Percentiles rank a stretch among this genome's conserved stretches.
These are phyloP conservation scores for Emydomyces testavorans DNA, from an alignment of 2,329 filamentous ascomycete genomes.

Conservation along the genomic window DNA sequence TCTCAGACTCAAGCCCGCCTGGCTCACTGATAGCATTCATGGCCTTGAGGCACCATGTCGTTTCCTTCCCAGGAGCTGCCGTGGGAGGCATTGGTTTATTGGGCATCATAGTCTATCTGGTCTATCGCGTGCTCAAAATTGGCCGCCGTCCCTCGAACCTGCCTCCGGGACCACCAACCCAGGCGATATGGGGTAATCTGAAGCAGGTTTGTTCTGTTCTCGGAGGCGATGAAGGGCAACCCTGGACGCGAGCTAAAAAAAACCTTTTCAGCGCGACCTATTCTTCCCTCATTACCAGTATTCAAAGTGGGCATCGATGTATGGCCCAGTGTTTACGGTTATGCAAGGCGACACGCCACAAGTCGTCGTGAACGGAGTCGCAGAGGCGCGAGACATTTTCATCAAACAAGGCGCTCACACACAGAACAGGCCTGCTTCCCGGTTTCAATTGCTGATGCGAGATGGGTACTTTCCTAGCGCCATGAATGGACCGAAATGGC, in stretches of 20 bases:
- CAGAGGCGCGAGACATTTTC: conserved; percentile 41
- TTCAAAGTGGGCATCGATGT: conserved; percentile 43
- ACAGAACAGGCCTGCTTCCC: conserved; percentile 28
- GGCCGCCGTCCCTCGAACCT: background rate
- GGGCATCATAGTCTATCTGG: background rate
- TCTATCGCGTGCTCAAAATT: background rate
- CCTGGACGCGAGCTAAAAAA: too few species aligned
- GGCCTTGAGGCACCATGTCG: background rate
- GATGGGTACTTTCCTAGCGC: conserved; percentile 6
- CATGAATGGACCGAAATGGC: conserved; percentile 5
- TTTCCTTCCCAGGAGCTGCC: background rate
- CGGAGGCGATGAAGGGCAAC: too few species aligned
- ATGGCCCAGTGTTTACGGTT: conserved; percentile 43
- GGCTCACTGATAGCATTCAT: background rate
- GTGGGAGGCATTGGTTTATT: background rate
- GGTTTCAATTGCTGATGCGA: conserved; percentile 1
- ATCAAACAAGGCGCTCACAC: conserved; percentile 40
- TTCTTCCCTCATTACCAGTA: conserved; percentile 29
- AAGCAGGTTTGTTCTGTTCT: conserved; percentile 3
- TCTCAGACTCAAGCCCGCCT: background rate
- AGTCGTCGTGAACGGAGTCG: conserved; percentile 43
- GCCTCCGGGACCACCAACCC: conserved; percentile 1
- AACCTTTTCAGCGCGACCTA: background rate
- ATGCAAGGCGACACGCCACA: conserved; percentile 40
- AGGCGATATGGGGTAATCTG: conserved; percentile 7